A percentile compares a stretch with the other conserved stretches of the same genome.
phyloP scores from a whole-genome alignment of 805 yeast species.

The Brettanomyces bruxellensis region DNA sequence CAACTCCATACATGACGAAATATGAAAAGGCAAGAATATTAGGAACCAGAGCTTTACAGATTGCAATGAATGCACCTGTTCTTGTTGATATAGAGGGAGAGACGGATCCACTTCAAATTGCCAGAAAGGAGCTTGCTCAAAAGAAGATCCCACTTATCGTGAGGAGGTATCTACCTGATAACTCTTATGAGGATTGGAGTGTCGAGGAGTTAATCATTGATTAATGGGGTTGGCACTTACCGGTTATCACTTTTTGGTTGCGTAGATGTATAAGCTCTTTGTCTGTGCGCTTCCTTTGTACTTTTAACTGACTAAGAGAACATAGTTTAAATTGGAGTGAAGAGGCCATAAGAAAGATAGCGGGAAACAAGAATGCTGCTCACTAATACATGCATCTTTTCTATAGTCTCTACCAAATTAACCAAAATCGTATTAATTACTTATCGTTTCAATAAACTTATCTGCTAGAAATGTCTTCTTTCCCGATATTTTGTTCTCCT shows the following conservation, averaged over 20 bases:
- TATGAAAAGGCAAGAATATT: constrained; percentile 96
- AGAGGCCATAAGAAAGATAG: too few relatives aligned
- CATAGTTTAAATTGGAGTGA: too few relatives aligned
- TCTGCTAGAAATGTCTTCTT: constrained; percentile 50
- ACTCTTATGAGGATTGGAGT: constrained; percentile 97
- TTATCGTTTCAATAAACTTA: constrained; percentile 43
- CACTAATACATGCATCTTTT: too few relatives aligned
- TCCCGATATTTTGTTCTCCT: constrained; percentile 46
- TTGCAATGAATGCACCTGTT: constrained; percentile 97
- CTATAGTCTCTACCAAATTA: too few relatives aligned
- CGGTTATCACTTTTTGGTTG: neutral
- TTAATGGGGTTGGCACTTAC: constrained; percentile 11
- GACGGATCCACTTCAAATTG: constrained; percentile 96
- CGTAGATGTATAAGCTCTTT: neutral
- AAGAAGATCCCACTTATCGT: constrained; percentile 92
- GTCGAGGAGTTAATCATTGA: constrained; percentile 96
- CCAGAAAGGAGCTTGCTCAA: constrained; percentile 93
- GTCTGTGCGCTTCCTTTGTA: constrained; percentile 11
- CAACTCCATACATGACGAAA: constrained; percentile 98
- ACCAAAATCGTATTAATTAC: neutral
- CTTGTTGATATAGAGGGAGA: constrained; percentile 98
- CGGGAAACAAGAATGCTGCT: too few relatives aligned
- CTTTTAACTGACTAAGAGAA: constrained; percentile 21
- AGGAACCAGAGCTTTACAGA: constrained; percentile 96
- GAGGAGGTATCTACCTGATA: constrained; percentile 94